Evolutionary conservation across 2,329 filamentous ascomycete genomes (phyloP).

Genomic region (Fusarium piperis): DNA sequence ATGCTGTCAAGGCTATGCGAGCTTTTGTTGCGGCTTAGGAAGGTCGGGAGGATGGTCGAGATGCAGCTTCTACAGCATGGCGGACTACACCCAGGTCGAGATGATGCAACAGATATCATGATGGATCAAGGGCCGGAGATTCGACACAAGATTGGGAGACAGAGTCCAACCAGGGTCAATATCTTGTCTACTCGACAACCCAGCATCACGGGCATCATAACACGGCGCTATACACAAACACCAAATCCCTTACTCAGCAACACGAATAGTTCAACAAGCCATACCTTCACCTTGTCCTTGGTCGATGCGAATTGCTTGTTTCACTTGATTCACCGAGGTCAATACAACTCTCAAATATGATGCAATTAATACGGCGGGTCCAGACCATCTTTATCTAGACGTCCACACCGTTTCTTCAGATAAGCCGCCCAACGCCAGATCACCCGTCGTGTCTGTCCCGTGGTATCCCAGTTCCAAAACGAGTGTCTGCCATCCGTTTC

Average conservation of each 20-base stretch:
- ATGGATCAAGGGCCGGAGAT: background rate
- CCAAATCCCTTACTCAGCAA: background rate
- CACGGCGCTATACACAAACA: background rate
- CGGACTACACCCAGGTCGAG: background rate
- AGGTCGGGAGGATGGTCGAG: background rate
- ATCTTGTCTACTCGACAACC: background rate
- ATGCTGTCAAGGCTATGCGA: constrained; percentile 73
- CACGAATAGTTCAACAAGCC: background rate
- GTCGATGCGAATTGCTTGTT: background rate
- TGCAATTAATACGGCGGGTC: constrained; percentile 12
- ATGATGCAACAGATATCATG: background rate
- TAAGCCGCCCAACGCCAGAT: constrained; percentile 34
- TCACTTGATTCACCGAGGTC: background rate
- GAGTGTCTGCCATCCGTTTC: constrained; percentile 31
- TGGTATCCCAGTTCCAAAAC: constrained; percentile 36
- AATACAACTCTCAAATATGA: constrained; percentile 8
- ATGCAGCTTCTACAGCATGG: background rate
- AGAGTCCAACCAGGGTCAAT: background rate
- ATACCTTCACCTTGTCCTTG: background rate
- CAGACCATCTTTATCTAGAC: constrained; percentile 5
- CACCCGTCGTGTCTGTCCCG: constrained; percentile 34
- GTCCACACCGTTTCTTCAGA: constrained; percentile 8
- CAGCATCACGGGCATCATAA: background rate
- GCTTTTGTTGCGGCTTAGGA: constrained; percentile 55
- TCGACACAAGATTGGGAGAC: background rate